Base-by-base conservation (phyloP, 1,284 basidiomycete species). In the Pascua sp. region DNA sequence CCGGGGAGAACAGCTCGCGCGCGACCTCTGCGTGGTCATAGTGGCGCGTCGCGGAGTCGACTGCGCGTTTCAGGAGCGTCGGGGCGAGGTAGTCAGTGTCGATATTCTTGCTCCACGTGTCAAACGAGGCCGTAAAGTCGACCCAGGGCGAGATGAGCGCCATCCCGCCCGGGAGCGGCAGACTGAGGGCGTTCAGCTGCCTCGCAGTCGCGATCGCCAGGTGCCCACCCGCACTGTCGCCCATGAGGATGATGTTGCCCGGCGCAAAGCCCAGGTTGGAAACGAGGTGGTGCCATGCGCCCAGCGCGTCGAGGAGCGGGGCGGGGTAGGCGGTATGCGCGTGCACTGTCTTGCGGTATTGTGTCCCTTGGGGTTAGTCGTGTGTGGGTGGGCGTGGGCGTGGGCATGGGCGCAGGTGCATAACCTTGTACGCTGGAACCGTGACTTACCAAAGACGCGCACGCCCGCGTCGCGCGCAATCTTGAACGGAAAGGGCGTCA, bases 111-210 rank as follows among this genome's bases (percentile, higher is more conserved):
- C 48, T 49, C 44, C 52, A 56, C 15, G 51, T 56, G 10, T 61
- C 52, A 32, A 65, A 57, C 5, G 67, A 66, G 41, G 57, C 50
- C 9, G 61, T 62, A 11, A 85, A 66, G 67, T 87, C 85, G 2
- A 68, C 68, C 82, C 83, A 84, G 0, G 84, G 84, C 0, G 85
- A 85, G 42, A 80, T 72, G 9, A 83, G 78, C 17, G 85, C 68
- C 10, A 86, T 72, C 3, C 75, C 78, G n/a, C 81, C 79, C 4
- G 85, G 84, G 37, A 79, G 76, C 2, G 52, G 36, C 46, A 32
- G 9, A n/a, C 47, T 46, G 10, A 59, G 48, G 11, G 54, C 57
- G 2, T 37, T 16, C 11, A 62, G 57, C 42, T 59, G 52, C 11
- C 41, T 45, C 32, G 48, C 43, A 11, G 60, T 42, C n/a, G 54